phyloP scores from a whole-genome alignment of 108 stramenopile species.

The Stephanodiscus triporus region DNA sequence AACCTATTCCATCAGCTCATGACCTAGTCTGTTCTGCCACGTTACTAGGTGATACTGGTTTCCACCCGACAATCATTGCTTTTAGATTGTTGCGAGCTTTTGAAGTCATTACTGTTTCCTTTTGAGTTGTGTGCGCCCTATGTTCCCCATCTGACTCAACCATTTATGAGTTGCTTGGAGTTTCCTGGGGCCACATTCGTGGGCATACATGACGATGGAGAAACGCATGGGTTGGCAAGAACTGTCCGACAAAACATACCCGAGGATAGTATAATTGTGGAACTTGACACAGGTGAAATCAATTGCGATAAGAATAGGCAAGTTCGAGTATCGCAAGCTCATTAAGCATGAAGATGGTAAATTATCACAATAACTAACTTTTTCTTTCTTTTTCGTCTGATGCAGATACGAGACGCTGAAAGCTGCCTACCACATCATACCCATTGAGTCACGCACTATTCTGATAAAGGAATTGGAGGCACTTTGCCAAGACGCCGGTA shows the following conservation, averaged over 20 bases:
- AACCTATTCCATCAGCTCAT: background rate
- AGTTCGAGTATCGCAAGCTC: background rate
- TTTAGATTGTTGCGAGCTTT: constrained; percentile 81
- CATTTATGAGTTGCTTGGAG: constrained; percentile 82
- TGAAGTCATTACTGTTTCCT: constrained; percentile 81
- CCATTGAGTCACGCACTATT: constrained; percentile 60
- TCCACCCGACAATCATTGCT: constrained; percentile 79
- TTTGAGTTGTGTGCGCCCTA: constrained; percentile 88
- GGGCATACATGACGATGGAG: constrained; percentile 84
- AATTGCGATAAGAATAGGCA: constrained; percentile 70
- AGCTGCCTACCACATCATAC: constrained; percentile 76
- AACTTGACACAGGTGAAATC: constrained; percentile 78
- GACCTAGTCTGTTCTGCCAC: background rate
- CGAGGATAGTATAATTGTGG: constrained; percentile 84
- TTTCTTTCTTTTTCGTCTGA: constrained; percentile 3
- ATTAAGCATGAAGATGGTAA: background rate
- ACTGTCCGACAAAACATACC: constrained; percentile 65
- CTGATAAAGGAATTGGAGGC: constrained; percentile 84
- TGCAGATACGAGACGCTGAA: constrained; percentile 64
- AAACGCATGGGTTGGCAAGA: constrained; percentile 64
- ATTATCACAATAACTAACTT: background rate
- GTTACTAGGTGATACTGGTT: constrained; percentile 69
- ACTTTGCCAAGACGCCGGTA: constrained; percentile 77
- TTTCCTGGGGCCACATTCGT: constrained; percentile 89
- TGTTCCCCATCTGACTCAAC: constrained; percentile 82